A percentile compares a stretch with the other conserved stretches of the same genome.
phyloP scores from a whole-genome alignment of 129 eudicot genomes.

The Artemisia argyi region DNA sequence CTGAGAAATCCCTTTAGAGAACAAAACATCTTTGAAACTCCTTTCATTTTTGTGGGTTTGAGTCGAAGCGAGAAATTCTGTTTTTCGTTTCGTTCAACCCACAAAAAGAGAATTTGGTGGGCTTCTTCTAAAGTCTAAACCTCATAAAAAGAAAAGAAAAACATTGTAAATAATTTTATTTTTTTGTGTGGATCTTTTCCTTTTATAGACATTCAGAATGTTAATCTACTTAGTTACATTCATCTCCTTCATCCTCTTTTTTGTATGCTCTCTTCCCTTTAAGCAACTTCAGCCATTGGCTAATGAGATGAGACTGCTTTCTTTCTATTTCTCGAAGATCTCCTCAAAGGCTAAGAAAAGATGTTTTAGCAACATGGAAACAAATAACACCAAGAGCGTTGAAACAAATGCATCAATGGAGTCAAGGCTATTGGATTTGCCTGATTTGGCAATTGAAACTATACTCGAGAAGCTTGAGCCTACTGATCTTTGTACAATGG shows the following conservation, averaged over 20 bases:
- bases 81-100: too few species aligned
- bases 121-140: conserved; percentile 52
- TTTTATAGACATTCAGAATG: conserved; percentile 36
- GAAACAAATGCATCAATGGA: conserved; percentile 18
- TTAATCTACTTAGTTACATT: conserved; percentile 60
- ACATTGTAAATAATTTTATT: neutral
- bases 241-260: conserved; percentile 51
- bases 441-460: conserved; percentile 62
- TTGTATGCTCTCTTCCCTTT: conserved; percentile 26
- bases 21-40: conserved; percentile 13
- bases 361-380: conserved; percentile 13
- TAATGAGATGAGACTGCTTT: conserved; percentile 5
- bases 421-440: conserved; percentile 58
- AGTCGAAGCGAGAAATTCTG: too few species aligned
- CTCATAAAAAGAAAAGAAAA: neutral
- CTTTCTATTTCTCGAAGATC: conserved; percentile 44
- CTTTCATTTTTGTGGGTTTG: conserved; percentile 10
- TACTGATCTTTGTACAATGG: conserved; percentile 59
- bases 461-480: conserved; percentile 80
- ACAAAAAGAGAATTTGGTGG: conserved; percentile 45
- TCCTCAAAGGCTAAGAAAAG: conserved; percentile 26
- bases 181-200: neutral
- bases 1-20: conserved; percentile 2
- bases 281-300: neutral
- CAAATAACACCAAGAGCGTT: neutral